Percentiles rank a stretch among this genome's conserved stretches.
phyloP scores from a whole-genome alignment of 2,329 filamentous ascomycete genomes.

The Reticulascus tulasneorum region DNA sequence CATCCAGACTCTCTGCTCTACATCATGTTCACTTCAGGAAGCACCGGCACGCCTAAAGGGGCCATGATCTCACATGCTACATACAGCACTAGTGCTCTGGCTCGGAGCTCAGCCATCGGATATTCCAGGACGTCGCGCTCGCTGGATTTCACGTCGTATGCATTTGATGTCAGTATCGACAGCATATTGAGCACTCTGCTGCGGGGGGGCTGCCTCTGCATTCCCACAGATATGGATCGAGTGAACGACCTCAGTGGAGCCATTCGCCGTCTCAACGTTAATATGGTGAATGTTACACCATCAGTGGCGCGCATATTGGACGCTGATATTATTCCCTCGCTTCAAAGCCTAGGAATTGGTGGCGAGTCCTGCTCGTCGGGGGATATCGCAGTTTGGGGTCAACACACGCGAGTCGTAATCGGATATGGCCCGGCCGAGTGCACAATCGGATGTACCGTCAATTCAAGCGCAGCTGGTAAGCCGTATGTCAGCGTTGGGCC shows the following conservation, averaged over 20 bases:
- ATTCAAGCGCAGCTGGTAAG: neutral
- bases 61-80: slow-evolving; percentile 32
- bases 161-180: slow-evolving; percentile 10
- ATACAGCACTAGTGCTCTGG: slow-evolving; percentile 16
- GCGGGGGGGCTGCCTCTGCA: slow-evolving; percentile 1
- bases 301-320: neutral
- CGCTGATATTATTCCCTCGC: neutral
- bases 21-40: slow-evolving; percentile 55
- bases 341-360: neutral
- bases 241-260: neutral
- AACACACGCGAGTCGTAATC: slow-evolving; percentile 9
- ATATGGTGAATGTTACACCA: neutral
- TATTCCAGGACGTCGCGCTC: neutral
- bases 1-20: slow-evolving; percentile 17
- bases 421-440: slow-evolving; percentile 17
- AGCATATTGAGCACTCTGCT: slow-evolving; percentile 3
- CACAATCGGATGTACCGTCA: slow-evolving; percentile 1
- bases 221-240: slow-evolving; percentile 3
- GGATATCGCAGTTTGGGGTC: neutral
- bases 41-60: slow-evolving; percentile 52
- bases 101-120: neutral
- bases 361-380: neutral
- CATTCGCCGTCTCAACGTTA: neutral
- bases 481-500: neutral
- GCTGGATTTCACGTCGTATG: slow-evolving; percentile 12